Base-by-base conservation (phyloP, 345 rosid genomes). In the Firmiana major region DNA sequence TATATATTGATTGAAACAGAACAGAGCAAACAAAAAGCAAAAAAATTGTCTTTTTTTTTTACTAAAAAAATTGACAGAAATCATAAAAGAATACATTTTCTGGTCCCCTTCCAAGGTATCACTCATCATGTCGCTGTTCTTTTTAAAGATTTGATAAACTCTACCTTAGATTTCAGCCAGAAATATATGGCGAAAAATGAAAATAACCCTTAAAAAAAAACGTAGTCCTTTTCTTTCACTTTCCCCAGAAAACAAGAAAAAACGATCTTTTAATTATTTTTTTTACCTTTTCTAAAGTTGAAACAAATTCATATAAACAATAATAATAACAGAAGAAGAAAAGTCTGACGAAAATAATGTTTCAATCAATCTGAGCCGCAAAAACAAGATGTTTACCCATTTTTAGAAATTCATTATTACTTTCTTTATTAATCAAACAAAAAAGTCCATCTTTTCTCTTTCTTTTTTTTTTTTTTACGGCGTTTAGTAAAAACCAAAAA, bases 361-460 rank as follows among this genome's bases (percentile, higher is more conserved):
- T 76, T 75, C 83, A 77, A 86, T 75, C 83, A 77, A 86, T 77
- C 85, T 63, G 72, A 76, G 85, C 80, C 72, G 71, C 80, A 74
- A 54, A 79, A 53, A 62, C 9, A 71, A 31, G 13, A 38, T 75
- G 80, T 80, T 78, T 60, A 80, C 40, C 83, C 77, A 77, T 72
- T 77, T 85, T 75, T 79, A 75, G 87, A 66, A 77, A 59, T 48
- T 65, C 54, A 76, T 76, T 54, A 40, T 75, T 75, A 42, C 70
- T 21, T 70, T 19, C 40, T 64, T 31, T 64, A 73, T 65, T 16
- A 31, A 63, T 60, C 16, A 3, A 46, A 11, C 12, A 42, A 10
- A 31, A 62, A 31, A 28, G 2, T 6, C n/a, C 1, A 31, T 31
- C 43, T 63, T 38, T 38, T 38, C 40, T 3, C 28, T 70, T 54